Conservation (phyloP, 2,329 filamentous ascomycete species). For the Phialophora expanda region DNA sequence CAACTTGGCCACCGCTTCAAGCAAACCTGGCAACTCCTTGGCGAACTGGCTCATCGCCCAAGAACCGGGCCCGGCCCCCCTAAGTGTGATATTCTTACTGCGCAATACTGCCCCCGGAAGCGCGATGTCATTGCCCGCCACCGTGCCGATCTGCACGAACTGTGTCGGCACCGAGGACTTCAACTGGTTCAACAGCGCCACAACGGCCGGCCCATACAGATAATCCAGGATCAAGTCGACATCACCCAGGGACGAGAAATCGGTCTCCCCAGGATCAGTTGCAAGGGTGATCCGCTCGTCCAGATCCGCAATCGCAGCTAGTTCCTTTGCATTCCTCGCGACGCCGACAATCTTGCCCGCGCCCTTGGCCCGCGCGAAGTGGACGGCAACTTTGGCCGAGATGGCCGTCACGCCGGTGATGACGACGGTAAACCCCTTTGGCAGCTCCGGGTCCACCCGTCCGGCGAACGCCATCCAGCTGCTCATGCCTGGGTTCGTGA, state of each 20-base stretch:
- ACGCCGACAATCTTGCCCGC: slow-evolving; percentile 59
- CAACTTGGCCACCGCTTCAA: slow-evolving; percentile 32
- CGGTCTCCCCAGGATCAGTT: slow-evolving; percentile 47
- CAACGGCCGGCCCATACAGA: slow-evolving; percentile 57
- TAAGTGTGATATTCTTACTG: slow-evolving; percentile 56
- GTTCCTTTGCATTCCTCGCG: slow-evolving; percentile 53
- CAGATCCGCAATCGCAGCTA: slow-evolving; percentile 51
- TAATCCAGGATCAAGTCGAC: slow-evolving; percentile 65
- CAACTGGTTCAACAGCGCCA: slow-evolving; percentile 52
- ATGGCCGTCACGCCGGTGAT: slow-evolving; percentile 61
- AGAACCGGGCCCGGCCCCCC: slow-evolving; percentile 55
- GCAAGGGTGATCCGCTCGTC: slow-evolving; percentile 56
- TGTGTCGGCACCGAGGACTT: slow-evolving; percentile 54
- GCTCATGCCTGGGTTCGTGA: slow-evolving; percentile 61
- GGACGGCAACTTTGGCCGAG: slow-evolving; percentile 58
- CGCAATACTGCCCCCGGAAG: slow-evolving; percentile 55
- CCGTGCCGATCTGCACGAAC: slow-evolving; percentile 59
- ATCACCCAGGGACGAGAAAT: slow-evolving; percentile 49
- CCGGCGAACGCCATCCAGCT: slow-evolving; percentile 63
- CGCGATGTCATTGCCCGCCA: slow-evolving; percentile 49
- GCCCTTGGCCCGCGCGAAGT: slow-evolving; percentile 56
- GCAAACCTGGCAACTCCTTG: slow-evolving; percentile 34
- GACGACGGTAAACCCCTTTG: slow-evolving; percentile 54
- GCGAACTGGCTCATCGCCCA: slow-evolving; percentile 48
- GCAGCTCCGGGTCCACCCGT: slow-evolving; percentile 46